Percentiles rank a stretch among this genome's conserved stretches.
Conservation (phyloP, 2,329 filamentous ascomycete genomes). For the Didymella arachidicola region DNA sequence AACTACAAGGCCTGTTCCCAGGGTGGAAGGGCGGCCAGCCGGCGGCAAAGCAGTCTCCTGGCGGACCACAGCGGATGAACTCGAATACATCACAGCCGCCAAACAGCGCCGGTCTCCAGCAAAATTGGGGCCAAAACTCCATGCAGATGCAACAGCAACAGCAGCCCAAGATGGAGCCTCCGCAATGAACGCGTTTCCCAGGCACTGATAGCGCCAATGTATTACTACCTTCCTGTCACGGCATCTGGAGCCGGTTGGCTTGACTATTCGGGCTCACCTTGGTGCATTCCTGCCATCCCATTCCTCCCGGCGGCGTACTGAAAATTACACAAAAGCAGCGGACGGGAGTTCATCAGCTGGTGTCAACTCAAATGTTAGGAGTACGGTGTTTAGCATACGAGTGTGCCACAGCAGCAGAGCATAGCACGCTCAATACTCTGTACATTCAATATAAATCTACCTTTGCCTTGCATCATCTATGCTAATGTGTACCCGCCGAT, state of each 20-base stretch:
- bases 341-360: conserved; percentile 8
- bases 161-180: conserved; percentile 20
- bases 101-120: conserved; percentile 44
- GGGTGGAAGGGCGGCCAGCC: conserved; percentile 54
- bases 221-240: conserved; percentile 20
- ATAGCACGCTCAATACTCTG: conserved; percentile 20
- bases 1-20: conserved; percentile 56
- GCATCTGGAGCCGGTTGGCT: conserved; percentile 5
- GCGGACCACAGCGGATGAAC: conserved; percentile 42
- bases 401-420: conserved; percentile 9
- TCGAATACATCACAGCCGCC: conserved; percentile 43
- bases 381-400: conserved; percentile 23
- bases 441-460: conserved; percentile 16
- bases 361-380: conserved; percentile 16
- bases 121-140: conserved; percentile 37
- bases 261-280: not conserved
- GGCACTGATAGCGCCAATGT: conserved; percentile 12
- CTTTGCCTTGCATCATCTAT: not conserved
- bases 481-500: not conserved
- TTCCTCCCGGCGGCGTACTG: conserved; percentile 8
- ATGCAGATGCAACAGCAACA: conserved; percentile 34
- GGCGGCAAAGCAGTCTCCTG: conserved; percentile 47
- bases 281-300: not conserved
- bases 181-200: conserved; percentile 8
- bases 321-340: conserved; percentile 14